Base-by-base conservation (phyloP, 1,284 basidiomycete species). In the Moesziomyces sp. region DNA sequence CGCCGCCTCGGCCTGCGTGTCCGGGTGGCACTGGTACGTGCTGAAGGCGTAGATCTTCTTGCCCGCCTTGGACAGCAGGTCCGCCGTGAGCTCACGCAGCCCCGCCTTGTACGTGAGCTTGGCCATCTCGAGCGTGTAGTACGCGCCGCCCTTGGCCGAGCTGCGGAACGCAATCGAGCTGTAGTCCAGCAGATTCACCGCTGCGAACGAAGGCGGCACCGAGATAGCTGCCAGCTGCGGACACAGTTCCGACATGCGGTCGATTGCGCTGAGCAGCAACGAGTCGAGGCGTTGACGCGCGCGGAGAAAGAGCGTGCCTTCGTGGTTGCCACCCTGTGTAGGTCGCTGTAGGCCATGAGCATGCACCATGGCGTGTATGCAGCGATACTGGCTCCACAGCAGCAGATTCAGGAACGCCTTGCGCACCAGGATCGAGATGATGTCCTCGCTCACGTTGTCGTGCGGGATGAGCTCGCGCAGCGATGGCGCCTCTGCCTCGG, bases 101-200 rank as follows among this genome's bases (percentile, higher is more conserved):
- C 69, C 63, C 1, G 69, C 63, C 48, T 52, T 58, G 46, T 49
- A 52, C 9, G 56, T 62, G n/a, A 63, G 44, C 43, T 63, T 62
- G 46, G 63, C 69, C 45, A 72, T 66, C 48, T 72, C 63, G 38
- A 72, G 59, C 33, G 52, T 44, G 30, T 67, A 72, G 42, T 72
- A 58, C 1, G 63, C 69, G 6, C 50, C 52, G n/a, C 52, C 48
- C 42, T 67, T 66, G 54, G 52, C 48, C 1, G 59, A 66, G 50
- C 63, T 67, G 18, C 69, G 69, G 46, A 72, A 67, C 2, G 63
- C 69, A 30, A 72, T 72, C 30, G 63, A 62, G 59, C 63, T 67
- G 45, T 59, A 72, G 33, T 67, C 59, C 3, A 72, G 54, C 63
- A 72, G 40, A 21, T 72, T 62, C 43, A 63, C 56, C 9, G 63